phyloP scores from a whole-genome alignment of 306 rosid genomes.

The Begonia peltatifolia region DNA sequence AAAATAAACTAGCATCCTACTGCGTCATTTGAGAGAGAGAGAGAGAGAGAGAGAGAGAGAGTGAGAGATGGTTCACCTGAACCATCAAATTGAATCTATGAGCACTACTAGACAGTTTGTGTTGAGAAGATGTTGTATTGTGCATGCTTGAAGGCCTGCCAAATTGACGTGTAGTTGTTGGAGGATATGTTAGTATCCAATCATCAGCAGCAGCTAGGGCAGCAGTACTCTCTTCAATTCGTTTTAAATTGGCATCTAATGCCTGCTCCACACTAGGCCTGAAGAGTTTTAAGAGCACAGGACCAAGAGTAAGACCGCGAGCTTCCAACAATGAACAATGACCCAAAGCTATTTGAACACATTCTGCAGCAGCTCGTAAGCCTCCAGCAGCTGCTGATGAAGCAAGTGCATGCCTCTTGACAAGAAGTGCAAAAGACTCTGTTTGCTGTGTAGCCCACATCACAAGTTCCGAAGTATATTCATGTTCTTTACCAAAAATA shows the following conservation, averaged over 20 bases:
- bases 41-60: not conserved
- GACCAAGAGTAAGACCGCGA: constrained; percentile 91
- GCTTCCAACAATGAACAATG: constrained; percentile 92
- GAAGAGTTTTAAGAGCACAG: constrained; percentile 85
- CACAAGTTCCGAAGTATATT: constrained; percentile 86
- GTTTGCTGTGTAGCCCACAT: constrained; percentile 96
- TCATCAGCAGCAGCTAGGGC: constrained; percentile 99
- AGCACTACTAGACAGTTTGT: constrained; percentile 86
- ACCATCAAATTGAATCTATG: constrained; percentile 99
- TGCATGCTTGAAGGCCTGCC: constrained; percentile 43
- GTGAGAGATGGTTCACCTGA: constrained; percentile 52
- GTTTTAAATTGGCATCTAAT: constrained; percentile 78
- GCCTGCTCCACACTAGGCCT: constrained; percentile 99
- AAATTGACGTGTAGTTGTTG: constrained; percentile 47
- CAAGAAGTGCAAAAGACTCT: constrained; percentile 71
- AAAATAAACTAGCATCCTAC: not conserved
- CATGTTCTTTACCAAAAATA: constrained; percentile 83
- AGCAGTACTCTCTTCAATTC: constrained; percentile 95
- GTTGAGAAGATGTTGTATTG: constrained; percentile 49
- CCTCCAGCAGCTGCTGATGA: constrained; percentile 99
- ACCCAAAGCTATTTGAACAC: constrained; percentile 98
- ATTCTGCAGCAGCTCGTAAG: constrained; percentile 97
- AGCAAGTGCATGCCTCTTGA: constrained; percentile 90
- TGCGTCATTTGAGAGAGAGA: not conserved
- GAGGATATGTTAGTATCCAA: constrained; percentile 68